Base-by-base conservation (phyloP, 805 yeast genomes). In the Cyberlindnera sargentensis region DNA sequence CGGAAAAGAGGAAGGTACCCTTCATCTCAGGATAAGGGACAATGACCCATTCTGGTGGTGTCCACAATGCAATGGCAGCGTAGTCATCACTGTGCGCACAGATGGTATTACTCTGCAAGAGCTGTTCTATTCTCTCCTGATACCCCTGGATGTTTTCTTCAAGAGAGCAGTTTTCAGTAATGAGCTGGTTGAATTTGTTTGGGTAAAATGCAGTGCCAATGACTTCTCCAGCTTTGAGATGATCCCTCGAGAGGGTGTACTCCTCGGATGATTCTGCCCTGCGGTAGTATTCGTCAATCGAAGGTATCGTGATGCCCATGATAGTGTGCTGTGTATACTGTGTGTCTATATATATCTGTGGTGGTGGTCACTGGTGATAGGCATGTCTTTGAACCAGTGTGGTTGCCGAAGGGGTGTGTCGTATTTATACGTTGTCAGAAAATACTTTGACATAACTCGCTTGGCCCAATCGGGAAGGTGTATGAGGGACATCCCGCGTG, bases 171-270 rank as follows among this genome's bases (percentile, higher is more conserved):
- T 46, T 34, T 15, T 39, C 37, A 5, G 57, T 51, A 8, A 45
- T 42, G 31, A 44, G 52, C 10, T 41, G 40, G 42, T 55, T 53
- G 34, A 48, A 41, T 2, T 40, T 15, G 27, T 51, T 55, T 11
- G 52, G 40, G 23, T 55, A 53, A 37, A 53, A 53, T 1, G 58
- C 56, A 6, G 39, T 46, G 8, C 51, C 51, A n/a, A 55, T 42
- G 24, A 46, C 36, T 3, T 44, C 47, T 6, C 53, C 52, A 7
- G 52, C 45, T 7, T 35, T n/a, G 9, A 36, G 20, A 25, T 40
- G 43, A 31, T 55, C 52, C 4, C 41, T 42, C n/a, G 53, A 40
- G n/a, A 43, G 34, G 6, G 39, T 27, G 24, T 28, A 36, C 31
- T 24, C 15, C 20, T 35, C 20, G 20, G 20, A 15, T 15, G 20